Percentiles rank a stretch among this genome's conserved stretches.
These are phyloP conservation scores for Pythium rishiriense DNA, from an alignment of 352 stramenopile genomes.

Conservation along the genomic window DNA sequence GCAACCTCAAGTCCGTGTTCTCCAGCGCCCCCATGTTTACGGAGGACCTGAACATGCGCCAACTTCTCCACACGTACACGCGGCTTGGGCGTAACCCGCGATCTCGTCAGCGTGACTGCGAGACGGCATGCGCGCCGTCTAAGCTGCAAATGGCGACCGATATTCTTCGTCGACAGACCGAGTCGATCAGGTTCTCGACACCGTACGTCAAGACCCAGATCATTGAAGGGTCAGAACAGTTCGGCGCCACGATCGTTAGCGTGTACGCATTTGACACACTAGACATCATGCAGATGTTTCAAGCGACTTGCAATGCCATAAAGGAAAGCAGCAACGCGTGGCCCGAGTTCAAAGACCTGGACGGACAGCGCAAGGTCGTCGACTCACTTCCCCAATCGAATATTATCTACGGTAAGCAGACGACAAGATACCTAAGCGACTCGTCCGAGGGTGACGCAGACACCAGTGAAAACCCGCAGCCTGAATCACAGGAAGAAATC, in stretches of 20 bases:
- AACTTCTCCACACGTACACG: conserved; percentile 61
- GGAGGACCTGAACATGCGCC: conserved; percentile 47
- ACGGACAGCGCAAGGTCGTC: conserved; percentile 31
- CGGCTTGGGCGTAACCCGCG: conserved; percentile 37
- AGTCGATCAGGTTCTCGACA: conserved; percentile 33
- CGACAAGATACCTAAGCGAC: conserved; percentile 35
- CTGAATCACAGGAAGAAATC: conserved; percentile 22
- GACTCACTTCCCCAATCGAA: conserved; percentile 37
- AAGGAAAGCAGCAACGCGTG: conserved; percentile 43
- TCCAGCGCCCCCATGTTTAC: conserved; percentile 27
- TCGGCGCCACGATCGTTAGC: conserved; percentile 47
- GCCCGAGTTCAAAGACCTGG: conserved; percentile 42
- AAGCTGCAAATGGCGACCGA: conserved; percentile 57
- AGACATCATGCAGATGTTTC: conserved; percentile 46
- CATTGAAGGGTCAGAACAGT: conserved; percentile 33
- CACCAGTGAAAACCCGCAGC: background rate
- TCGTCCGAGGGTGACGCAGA: background rate
- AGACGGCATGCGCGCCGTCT: conserved; percentile 39
- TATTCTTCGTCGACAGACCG: conserved; percentile 51
- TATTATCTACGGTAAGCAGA: conserved; percentile 46
- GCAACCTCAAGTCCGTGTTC: conserved; percentile 40
- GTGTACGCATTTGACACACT: conserved; percentile 53
- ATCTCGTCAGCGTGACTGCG: conserved; percentile 45
- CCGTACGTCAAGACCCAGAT: conserved; percentile 41
- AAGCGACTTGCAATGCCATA: conserved; percentile 42